Percentiles rank a stretch among this genome's conserved stretches.
Conservation (phyloP, 2,329 filamentous ascomycete species). For the Colletotrichum orbiculare region DNA sequence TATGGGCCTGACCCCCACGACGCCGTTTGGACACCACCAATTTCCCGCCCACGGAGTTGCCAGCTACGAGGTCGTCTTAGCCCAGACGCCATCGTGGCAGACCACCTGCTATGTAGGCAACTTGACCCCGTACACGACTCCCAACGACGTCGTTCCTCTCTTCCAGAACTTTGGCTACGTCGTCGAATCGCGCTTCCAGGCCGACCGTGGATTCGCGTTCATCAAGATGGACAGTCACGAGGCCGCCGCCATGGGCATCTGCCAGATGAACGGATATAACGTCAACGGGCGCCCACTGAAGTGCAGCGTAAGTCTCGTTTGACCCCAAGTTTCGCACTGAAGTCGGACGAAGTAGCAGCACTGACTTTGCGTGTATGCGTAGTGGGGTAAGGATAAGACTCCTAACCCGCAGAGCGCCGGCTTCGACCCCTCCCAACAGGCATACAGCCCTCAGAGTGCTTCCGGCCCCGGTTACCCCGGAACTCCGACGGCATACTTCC, state of each 20-base stretch:
- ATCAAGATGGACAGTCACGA: conserved; percentile 99
- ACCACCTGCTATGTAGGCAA: conserved; percentile 99
- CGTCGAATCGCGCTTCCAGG: conserved; percentile 96
- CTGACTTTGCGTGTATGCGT: conserved; percentile 22
- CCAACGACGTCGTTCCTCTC: conserved; percentile 94
- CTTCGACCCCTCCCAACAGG: conserved; percentile 82
- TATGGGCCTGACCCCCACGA: conserved; percentile 98
- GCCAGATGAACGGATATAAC: conserved; percentile 96
- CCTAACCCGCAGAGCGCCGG: conserved; percentile 75
- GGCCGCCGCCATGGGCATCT: conserved; percentile 98
- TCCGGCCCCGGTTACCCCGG: conserved; percentile 80
- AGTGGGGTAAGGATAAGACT: conserved; percentile 99
- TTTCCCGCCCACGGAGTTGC: conserved; percentile 97
- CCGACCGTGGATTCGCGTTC: conserved; percentile 96
- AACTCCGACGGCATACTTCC: conserved; percentile 86
- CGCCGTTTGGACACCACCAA: conserved; percentile 95
- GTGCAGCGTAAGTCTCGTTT: conserved; percentile 84
- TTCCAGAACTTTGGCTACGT: conserved; percentile 99
- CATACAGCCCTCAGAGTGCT: conserved; percentile 78
- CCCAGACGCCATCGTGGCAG: conserved; percentile 97
- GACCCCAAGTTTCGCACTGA: not conserved
- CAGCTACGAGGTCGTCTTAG: conserved; percentile 96
- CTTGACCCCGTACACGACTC: conserved; percentile 95
- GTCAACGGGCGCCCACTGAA: conserved; percentile 97
- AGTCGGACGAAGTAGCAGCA: conserved; percentile 20